Conservation (phyloP, 2,329 filamentous ascomycete genomes). For the Hypoxylon sp. region DNA sequence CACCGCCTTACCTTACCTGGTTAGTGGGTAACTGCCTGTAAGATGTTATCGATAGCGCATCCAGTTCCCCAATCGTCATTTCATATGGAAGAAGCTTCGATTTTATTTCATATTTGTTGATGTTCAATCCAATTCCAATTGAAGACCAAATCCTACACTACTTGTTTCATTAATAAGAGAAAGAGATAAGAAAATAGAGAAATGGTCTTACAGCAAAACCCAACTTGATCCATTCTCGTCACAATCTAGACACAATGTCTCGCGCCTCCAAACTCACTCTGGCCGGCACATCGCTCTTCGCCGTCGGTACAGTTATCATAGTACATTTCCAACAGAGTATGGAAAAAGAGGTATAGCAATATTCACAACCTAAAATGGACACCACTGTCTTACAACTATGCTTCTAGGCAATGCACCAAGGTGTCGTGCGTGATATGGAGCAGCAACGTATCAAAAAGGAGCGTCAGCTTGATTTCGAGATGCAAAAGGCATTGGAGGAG, state of each 20-base stretch:
- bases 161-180: too few relatives aligned
- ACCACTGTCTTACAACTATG: too few relatives aligned
- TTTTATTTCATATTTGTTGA: slow-evolving; percentile 2
- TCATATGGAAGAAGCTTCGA: slow-evolving; percentile 25
- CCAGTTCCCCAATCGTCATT: slow-evolving; percentile 25
- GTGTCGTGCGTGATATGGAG: slow-evolving; percentile 93
- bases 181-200: neutral
- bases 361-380: too few relatives aligned
- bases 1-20: slow-evolving; percentile 5
- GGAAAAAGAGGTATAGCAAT: slow-evolving; percentile 76
- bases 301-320: slow-evolving; percentile 78
- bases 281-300: slow-evolving; percentile 77
- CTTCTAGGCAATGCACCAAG: slow-evolving; percentile 88
- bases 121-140: neutral
- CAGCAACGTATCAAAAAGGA: slow-evolving; percentile 90
- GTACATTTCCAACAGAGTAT: slow-evolving; percentile 89
- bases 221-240: neutral
- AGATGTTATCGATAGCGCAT: slow-evolving; percentile 30
- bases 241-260: slow-evolving; percentile 70
- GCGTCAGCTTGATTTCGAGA: slow-evolving; percentile 91
- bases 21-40: too few relatives aligned
- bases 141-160: neutral
- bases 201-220: slow-evolving; percentile 14
- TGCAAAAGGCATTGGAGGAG: slow-evolving; percentile 84
- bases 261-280: slow-evolving; percentile 88